These are phyloP conservation scores for Phlebiopsis gigantea DNA, from an alignment of 768 basidiomycete species.

Conservation along the genomic window DNA sequence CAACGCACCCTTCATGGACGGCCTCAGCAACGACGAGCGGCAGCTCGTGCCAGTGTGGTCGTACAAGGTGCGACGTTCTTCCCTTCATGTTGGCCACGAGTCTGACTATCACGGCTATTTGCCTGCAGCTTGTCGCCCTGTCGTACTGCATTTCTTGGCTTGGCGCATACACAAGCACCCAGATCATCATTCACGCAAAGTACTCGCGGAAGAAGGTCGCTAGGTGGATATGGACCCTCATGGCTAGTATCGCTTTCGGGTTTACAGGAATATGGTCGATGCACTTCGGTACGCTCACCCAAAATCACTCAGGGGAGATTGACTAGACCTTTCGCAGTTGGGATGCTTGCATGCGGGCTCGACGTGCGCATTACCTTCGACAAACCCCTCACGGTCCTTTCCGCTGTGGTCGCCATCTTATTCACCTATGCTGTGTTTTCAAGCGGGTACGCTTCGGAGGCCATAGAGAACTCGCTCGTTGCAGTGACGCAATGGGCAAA, in stretches of 20 bases:
- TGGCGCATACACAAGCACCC: slow-evolving; percentile 26
- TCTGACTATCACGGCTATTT: background rate
- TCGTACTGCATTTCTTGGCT: slow-evolving; percentile 27
- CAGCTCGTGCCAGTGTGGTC: slow-evolving; percentile 22
- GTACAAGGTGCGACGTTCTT: slow-evolving; percentile 16
- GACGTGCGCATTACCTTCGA: slow-evolving; percentile 22
- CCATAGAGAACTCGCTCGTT: slow-evolving; percentile 13
- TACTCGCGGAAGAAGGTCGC: slow-evolving; percentile 16
- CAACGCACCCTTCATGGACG: slow-evolving; percentile 12
- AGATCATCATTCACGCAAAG: slow-evolving; percentile 27
- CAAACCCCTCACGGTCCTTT: slow-evolving; percentile 19
- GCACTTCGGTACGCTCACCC: slow-evolving; percentile 23
- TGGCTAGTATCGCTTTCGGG: slow-evolving; percentile 24
- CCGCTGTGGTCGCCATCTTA: slow-evolving; percentile 21
- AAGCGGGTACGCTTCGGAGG: slow-evolving; percentile 18
- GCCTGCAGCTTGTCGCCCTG: slow-evolving; percentile 20
- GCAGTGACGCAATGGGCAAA: slow-evolving; percentile 3
- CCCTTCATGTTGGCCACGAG: background rate
- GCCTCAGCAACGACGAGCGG: slow-evolving; percentile 16
- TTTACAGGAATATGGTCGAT: slow-evolving; percentile 27
- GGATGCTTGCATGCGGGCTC: slow-evolving; percentile 25
- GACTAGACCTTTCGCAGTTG: slow-evolving; percentile 14
- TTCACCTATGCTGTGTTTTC: slow-evolving; percentile 26
- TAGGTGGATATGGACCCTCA: slow-evolving; percentile 23
- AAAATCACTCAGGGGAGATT: no score